Evolutionary conservation across 2,329 filamentous ascomycete genomes (phyloP), one percentile per base, ranked within the genome.

Genomic region (Xylaria polymorpha): DNA sequence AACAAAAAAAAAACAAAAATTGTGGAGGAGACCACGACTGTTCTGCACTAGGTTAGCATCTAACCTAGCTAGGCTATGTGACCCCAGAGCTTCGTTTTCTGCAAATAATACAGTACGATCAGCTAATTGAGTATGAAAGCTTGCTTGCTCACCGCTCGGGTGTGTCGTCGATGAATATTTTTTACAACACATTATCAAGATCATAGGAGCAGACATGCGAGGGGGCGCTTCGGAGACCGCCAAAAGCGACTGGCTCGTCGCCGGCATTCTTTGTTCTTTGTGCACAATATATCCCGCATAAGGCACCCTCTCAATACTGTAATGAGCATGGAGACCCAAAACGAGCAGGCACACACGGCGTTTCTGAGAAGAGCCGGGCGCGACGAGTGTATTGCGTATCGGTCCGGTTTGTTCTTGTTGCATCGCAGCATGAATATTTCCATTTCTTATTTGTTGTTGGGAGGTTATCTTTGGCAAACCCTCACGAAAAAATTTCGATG

Each of bases 261-360:
- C 18, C 41, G 20, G 51, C 48, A 43, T 46, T 60, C 15, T 44
- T 57, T 41, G 32, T 48, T 37, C 29, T 32, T 59, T 46, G 55
- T 57, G 44, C 59, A 37, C 43, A 43, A 48, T 22, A 69, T 65
- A 67, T 71, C 71, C 58, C 20, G 55, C 25, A 37, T 41, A 64
- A 56, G 22, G 46, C 55, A 48, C 53, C 71, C 68, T 72, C 70
- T 69, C 62, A 69, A 53, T 14, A n/a, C n/a, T n/a, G n/a, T n/a
- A n/a, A 53, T 5, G 43, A 64, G 46, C n/a, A 48, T 41, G 35
- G 39, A 37, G 61, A 46, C 58, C 46, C 15, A 9, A 57, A 39
- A 25, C 43, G 61, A 63, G 32, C 20, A 57, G 48, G 32, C 48
- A 48, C 55, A 20, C 29, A 59, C 29, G 22, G 22, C 29, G 22